Evolutionary conservation across 192 early-diverging fungal genomes (phyloP), one percentile per base, ranked within the genome.

Genomic region (Dimargaris cristalligena): DNA sequence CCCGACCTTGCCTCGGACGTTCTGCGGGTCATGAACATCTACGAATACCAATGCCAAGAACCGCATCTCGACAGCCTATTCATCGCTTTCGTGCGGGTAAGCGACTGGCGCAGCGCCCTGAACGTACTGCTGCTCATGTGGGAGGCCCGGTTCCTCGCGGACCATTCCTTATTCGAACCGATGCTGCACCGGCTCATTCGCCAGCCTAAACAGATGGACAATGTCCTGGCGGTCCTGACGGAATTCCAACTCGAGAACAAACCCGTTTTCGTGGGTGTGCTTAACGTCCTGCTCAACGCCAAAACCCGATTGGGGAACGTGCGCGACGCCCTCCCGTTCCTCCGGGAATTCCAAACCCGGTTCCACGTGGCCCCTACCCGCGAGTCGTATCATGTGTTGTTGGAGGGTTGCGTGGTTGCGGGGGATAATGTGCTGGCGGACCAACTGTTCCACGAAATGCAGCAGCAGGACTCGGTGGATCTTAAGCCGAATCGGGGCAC

Each of bases 1-100:
- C 54, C 54, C 4, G 54, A 56, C 54, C 34, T 56, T 28, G 54
- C 52, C 30, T 29, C 52, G 30, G 52, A 54, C 32, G 52, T 54
- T 6, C 25, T 54, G 8, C 52, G 52, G 25, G n/a, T 54, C 13
- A 54, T 54, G 52, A 54, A 54, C 29, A 10, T 29, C 18, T 54
- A 14, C 52, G 26, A 29, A 2, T 54, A 54, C 52, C 26, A 11
- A 29, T 29, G 11, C 32, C 6, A 13, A 6, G 52, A 23, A 4
- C 52, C 52, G 4, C n/a, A 54, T n/a, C 25, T 54, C 10, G 52
- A 54, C 29, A 3, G 14, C 52, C 29, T 54, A 6, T 54, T 54
- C n/a, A 54, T 30, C 30, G 10, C 52, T 3, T 54, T 54, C 25
- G 32, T 54, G 9, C 3, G n/a, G 52, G 25, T 11, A 8, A 10